Percentiles rank a stretch among this genome's conserved stretches.
These are phyloP conservation scores for Penicillium flavigenum DNA, from an alignment of 495 filamentous ascomycete genomes.

Conservation along the genomic window DNA sequence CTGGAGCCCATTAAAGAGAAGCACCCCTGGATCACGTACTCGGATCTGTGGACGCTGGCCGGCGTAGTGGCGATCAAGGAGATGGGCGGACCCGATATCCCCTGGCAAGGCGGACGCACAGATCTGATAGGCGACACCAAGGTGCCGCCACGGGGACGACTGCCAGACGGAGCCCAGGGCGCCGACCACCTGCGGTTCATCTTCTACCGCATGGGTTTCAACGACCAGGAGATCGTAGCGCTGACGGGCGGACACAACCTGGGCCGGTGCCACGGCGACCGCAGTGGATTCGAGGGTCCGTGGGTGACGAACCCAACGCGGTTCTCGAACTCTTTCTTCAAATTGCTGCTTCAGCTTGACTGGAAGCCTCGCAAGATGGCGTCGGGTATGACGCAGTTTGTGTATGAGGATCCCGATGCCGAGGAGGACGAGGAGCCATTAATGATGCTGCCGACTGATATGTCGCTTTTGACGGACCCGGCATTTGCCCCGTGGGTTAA, in stretches of 20 bases:
- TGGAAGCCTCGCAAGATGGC: slow-evolving; percentile 54
- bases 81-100: slow-evolving; percentile 56
- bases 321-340: slow-evolving; percentile 64
- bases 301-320: slow-evolving; percentile 66
- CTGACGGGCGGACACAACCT: slow-evolving; percentile 60
- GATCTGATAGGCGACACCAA: slow-evolving; percentile 58
- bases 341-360: slow-evolving; percentile 51
- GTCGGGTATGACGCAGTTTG: slow-evolving; percentile 58
- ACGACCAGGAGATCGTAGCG: slow-evolving; percentile 63
- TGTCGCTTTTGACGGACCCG: slow-evolving; percentile 42
- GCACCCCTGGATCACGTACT: slow-evolving; percentile 64
- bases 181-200: slow-evolving; percentile 58
- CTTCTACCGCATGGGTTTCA: slow-evolving; percentile 65
- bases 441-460: slow-evolving; percentile 57
- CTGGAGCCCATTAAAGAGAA: slow-evolving; percentile 57
- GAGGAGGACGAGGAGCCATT: slow-evolving; percentile 50
- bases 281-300: slow-evolving; percentile 59
- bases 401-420: slow-evolving; percentile 57
- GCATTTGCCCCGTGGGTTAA: slow-evolving; percentile 53
- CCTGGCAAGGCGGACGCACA: slow-evolving; percentile 56
- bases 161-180: slow-evolving; percentile 60
- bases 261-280: slow-evolving; percentile 59
- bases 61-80: slow-evolving; percentile 58
- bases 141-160: slow-evolving; percentile 54
- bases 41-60: slow-evolving; percentile 62